phyloP scores from a whole-genome alignment of 768 basidiomycete genomes.

The Boletus rubropictus region DNA sequence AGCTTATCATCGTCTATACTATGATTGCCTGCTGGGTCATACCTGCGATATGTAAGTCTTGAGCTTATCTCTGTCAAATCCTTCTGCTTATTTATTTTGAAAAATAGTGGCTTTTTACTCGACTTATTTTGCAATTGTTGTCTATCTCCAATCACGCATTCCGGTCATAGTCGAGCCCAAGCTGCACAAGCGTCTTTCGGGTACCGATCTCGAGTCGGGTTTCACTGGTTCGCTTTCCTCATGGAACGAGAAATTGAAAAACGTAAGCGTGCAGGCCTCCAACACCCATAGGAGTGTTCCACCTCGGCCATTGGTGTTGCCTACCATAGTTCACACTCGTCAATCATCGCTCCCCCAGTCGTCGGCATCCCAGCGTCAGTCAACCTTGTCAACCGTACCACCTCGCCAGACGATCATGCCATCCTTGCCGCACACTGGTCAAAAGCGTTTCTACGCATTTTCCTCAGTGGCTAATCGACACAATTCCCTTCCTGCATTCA shows the following conservation, averaged over 20 bases:
- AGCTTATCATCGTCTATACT: constrained; percentile 43
- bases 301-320: constrained; percentile 7
- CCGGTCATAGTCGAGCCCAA: constrained; percentile 16
- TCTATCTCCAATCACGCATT: constrained; percentile 32
- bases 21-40: constrained; percentile 49
- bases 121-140: constrained; percentile 34
- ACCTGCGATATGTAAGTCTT: constrained; percentile 44
- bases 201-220: constrained; percentile 20
- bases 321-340: constrained; percentile 6
- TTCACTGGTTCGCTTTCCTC: constrained; percentile 2
- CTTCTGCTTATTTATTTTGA: constrained; percentile 3
- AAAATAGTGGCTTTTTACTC: constrained; percentile 40
- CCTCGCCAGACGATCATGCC: constrained; percentile 13
- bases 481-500: constrained; percentile 21
- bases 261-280: background rate
- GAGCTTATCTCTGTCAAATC: background rate
- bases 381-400: background rate
- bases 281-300: background rate
- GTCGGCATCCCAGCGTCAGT: background rate
- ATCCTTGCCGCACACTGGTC: background rate
- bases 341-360: constrained; percentile 2
- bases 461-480: constrained; percentile 12
- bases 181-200: background rate
- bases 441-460: background rate
- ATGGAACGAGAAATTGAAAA: constrained; percentile 5